Percentiles rank a stretch among this genome's conserved stretches.
These are phyloP conservation scores for Ligustrum vulgare DNA, from an alignment of 257 asterid genomes.

Conservation along the genomic window DNA sequence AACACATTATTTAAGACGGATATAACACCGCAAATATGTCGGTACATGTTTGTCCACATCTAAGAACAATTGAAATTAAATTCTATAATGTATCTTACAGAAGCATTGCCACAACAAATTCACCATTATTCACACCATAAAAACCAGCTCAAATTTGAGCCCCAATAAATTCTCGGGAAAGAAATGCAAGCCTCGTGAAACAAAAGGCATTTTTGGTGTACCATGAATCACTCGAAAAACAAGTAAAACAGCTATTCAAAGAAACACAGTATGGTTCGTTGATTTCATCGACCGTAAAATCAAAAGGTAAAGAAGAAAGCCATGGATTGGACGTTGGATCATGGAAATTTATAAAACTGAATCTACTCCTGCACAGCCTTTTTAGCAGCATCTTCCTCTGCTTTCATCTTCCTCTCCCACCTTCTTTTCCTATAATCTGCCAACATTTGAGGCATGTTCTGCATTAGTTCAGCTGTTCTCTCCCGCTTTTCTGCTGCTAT, in stretches of 20 bases:
- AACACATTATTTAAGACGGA: no score
- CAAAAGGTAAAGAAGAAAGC: neutral
- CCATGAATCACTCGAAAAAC: neutral
- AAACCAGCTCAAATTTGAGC: neutral
- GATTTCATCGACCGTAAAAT: neutral
- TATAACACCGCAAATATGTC: no score
- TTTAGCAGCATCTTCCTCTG: slow-evolving; percentile 80
- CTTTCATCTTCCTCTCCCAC: slow-evolving; percentile 94
- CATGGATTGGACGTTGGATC: neutral
- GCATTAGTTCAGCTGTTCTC: slow-evolving; percentile 64
- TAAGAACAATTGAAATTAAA: no score
- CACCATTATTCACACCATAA: neutral
- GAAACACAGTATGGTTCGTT: neutral
- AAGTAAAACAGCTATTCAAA: neutral
- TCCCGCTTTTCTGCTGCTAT: slow-evolving; percentile 84
- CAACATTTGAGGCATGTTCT: slow-evolving; percentile 67
- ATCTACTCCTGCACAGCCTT: slow-evolving; percentile 63
- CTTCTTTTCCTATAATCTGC: slow-evolving; percentile 77
- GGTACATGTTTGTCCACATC: no score
- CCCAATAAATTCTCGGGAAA: neutral
- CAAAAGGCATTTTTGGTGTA: neutral
- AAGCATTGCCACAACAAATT: neutral
- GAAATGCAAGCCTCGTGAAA: neutral
- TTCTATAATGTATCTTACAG: neutral
- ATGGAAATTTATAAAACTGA: neutral